Evolutionary conservation across 495 filamentous ascomycete genomes (phyloP), one percentile per base, ranked within the genome.

Genomic region (Amphirosellinia nigrospora): DNA sequence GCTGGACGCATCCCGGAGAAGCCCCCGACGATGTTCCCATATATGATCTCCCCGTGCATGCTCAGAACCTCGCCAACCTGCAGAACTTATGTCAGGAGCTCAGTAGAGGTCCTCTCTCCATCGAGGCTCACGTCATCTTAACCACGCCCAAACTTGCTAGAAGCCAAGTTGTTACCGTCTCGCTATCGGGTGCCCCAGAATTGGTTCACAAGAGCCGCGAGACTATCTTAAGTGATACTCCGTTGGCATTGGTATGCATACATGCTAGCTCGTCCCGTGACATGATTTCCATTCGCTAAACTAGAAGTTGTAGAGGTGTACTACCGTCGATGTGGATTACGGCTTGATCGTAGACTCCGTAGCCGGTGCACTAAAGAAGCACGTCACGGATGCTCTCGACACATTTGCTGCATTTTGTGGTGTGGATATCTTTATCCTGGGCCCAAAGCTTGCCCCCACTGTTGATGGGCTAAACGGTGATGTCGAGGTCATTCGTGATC

Each of bases 381-480:
- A 81, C 11, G 90, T 98, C 26, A 85, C 94, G n/a, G 89, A 92
- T 32, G 93, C 95, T 74, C 85, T 98, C 70, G 92, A 98, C 76
- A 88, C 89, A 43, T 87, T 96, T 77, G 91, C 96, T 26, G 85
- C 82, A 55, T 94, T 90, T 77, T 97, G 94, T 70, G 96, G 94
- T 32, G 94, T 96, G 66, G 96, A 98, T 78, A 96, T 99, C 73
- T 99, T 99, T 80, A 83, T 99, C 21, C 86, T 98, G 68, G 93
- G 91, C 61, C 94, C 93, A 28, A 96, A 93, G 81, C 86, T 89
- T 55, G 84, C 85, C 19, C 86, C 85, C 10, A 91, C 91, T 64
- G 89, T 90, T 60, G 91, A 91, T 55, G 83, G 82, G 32, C 81
- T 89, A 72, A 84, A 85, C 36, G 86, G 86, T 32, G 86, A 87